These are phyloP conservation scores for Ottelia alismoides DNA, from an alignment of 106 monocot genomes.

Conservation along the genomic window DNA sequence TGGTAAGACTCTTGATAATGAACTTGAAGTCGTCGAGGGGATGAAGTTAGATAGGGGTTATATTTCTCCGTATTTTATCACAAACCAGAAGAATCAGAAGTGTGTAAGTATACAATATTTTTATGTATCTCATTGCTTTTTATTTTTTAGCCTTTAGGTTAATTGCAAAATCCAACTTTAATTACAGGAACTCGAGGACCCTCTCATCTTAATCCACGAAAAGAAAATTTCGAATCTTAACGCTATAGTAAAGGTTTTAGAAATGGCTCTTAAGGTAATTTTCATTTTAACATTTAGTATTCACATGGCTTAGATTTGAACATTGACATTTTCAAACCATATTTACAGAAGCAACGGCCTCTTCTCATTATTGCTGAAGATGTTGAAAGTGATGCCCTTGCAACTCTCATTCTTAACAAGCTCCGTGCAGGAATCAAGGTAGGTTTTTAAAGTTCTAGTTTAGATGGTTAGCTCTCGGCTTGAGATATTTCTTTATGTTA, in stretches of 20 bases:
- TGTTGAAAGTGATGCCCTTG: too few species aligned
- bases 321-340: too few species aligned
- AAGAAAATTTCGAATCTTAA: conserved; percentile 21
- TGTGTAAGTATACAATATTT: conserved; percentile 11
- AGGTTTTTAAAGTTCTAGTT: too few species aligned
- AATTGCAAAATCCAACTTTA: too few species aligned
- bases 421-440: too few species aligned
- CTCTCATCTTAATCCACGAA: conserved; percentile 26
- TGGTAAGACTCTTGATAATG: conserved; percentile 30
- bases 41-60: conserved; percentile 29
- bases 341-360: too few species aligned
- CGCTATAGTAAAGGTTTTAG: conserved; percentile 24
- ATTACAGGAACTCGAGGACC: conserved; percentile 24
- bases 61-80: conserved; percentile 29
- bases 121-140: not conserved
- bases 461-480: too few species aligned
- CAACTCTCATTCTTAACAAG: too few species aligned
- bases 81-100: conserved; percentile 27
- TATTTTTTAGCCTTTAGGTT: not conserved
- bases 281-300: too few species aligned
- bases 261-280: conserved; percentile 26
- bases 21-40: conserved; percentile 30
- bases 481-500: too few species aligned
- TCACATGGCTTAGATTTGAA: too few species aligned
- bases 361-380: too few species aligned